Conservation (phyloP, 768 basidiomycete genomes). For the Lentinula sp. region DNA sequence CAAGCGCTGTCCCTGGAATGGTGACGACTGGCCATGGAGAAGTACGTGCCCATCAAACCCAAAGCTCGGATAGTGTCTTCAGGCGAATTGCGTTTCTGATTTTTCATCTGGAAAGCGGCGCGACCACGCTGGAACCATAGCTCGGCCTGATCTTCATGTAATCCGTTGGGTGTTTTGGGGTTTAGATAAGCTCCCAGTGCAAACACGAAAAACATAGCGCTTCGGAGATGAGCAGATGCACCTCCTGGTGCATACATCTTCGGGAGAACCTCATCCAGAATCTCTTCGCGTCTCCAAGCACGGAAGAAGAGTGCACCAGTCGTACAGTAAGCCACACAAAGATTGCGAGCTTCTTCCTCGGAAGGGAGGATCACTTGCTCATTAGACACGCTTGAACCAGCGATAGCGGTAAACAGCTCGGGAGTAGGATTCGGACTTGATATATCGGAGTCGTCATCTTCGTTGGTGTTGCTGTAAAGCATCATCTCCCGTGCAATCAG, state of each 20-base stretch:
- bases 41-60: constrained; percentile 53
- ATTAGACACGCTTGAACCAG: not conserved
- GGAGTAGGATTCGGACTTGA: not conserved
- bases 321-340: not conserved
- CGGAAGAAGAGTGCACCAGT: constrained; percentile 1
- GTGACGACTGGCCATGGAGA: constrained; percentile 34
- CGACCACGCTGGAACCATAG: constrained; percentile 1
- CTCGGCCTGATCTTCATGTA: not conserved
- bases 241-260: not conserved
- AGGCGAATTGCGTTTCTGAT: not conserved
- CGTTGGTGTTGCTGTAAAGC: not conserved
- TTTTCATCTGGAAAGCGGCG: not conserved
- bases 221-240: constrained; percentile 1
- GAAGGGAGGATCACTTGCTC: not conserved
- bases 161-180: not conserved
- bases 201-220: constrained; percentile 1
- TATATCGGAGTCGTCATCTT: not conserved
- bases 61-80: constrained; percentile 48
- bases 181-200: constrained; percentile 1
- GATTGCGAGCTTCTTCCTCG: not conserved
- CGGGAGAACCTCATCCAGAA: not conserved
- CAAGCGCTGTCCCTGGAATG: constrained; percentile 43
- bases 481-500: constrained; percentile 5
- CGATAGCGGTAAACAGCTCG: not conserved
- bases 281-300: not conserved